Conservation (phyloP, 768 basidiomycete genomes). For the Chalciporus pseudorubinellus region DNA sequence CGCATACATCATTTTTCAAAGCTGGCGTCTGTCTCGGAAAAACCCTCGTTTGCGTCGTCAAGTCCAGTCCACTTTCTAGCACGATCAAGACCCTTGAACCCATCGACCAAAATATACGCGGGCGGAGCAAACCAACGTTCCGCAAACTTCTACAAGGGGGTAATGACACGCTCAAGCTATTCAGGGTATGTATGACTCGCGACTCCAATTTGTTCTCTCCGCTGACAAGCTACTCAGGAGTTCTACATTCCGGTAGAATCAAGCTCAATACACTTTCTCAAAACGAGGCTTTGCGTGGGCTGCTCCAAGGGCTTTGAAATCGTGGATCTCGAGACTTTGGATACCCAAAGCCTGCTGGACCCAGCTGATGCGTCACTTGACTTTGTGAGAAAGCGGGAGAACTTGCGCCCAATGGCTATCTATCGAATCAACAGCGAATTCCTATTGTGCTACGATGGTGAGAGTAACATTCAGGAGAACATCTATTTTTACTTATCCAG, state of each 20-base stretch:
- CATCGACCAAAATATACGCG: constrained; percentile 82
- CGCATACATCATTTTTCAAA: constrained; percentile 98
- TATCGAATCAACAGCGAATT: constrained; percentile 97
- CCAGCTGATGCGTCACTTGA: constrained; percentile 89
- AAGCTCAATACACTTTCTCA: constrained; percentile 93
- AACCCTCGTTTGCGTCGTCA: constrained; percentile 94
- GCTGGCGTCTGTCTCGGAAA: constrained; percentile 88
- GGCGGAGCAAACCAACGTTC: constrained; percentile 86
- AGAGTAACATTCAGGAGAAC: constrained; percentile 25
- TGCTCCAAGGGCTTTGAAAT: constrained; percentile 98
- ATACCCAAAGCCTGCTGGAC: constrained; percentile 94
- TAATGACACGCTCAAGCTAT: constrained; percentile 89
- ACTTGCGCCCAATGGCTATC: constrained; percentile 90
- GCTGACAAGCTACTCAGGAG: constrained; percentile 51
- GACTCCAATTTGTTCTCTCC: background rate
- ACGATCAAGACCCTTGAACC: constrained; percentile 98
- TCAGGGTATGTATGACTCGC: constrained; percentile 68
- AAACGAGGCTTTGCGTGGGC: constrained; percentile 95
- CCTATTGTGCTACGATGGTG: constrained; percentile 95
- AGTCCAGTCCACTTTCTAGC: constrained; percentile 90
- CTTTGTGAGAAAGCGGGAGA: constrained; percentile 89
- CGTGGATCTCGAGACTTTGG: constrained; percentile 93
- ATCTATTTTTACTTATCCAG: constrained; percentile 5
- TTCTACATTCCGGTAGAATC: constrained; percentile 99
- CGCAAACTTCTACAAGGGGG: constrained; percentile 91